Conservation (phyloP, 805 yeast genomes). For the Cyberlindnera galapagoensis region DNA sequence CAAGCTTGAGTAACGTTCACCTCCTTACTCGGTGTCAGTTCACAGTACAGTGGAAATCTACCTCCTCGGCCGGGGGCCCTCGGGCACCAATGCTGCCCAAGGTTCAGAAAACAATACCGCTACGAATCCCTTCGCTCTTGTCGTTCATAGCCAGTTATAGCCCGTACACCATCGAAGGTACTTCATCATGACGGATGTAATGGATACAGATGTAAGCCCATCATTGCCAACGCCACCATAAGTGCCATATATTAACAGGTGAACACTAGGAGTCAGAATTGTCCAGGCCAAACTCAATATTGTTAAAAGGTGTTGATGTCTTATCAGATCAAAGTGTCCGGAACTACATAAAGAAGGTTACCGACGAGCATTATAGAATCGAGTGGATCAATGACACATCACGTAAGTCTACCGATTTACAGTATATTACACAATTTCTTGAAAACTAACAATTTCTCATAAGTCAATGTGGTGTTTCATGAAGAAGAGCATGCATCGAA, state of each 20-base stretch:
- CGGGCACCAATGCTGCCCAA: too few relatives aligned
- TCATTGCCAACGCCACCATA: too few relatives aligned
- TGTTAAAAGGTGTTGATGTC: constrained; percentile 23
- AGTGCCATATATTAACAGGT: not conserved
- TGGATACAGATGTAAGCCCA: constrained; percentile 19
- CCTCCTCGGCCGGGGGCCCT: too few relatives aligned
- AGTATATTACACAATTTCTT: not conserved
- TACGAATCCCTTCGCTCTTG: too few relatives aligned
- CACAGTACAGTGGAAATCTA: too few relatives aligned
- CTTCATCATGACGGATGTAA: constrained; percentile 5
- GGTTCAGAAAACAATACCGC: too few relatives aligned
- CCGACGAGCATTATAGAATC: constrained; percentile 15
- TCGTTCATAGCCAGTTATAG: too few relatives aligned
- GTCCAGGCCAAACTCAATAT: constrained; percentile 18
- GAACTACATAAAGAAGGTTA: constrained; percentile 12
- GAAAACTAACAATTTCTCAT: constrained; percentile 4
- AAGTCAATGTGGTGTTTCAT: constrained; percentile 23
- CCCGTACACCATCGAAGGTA: too few relatives aligned
- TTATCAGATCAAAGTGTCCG: constrained; percentile 20
- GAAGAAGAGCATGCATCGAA: constrained; percentile 13
- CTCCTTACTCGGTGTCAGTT: too few relatives aligned
- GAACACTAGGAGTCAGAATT: constrained; percentile 9
- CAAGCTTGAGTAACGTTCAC: too few relatives aligned
- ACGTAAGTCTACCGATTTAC: constrained; percentile 16
- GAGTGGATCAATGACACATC: constrained; percentile 25